These are phyloP conservation scores for Atkinsonella hypoxylon DNA, from an alignment of 2,329 filamentous ascomycete genomes.

Conservation along the genomic window DNA sequence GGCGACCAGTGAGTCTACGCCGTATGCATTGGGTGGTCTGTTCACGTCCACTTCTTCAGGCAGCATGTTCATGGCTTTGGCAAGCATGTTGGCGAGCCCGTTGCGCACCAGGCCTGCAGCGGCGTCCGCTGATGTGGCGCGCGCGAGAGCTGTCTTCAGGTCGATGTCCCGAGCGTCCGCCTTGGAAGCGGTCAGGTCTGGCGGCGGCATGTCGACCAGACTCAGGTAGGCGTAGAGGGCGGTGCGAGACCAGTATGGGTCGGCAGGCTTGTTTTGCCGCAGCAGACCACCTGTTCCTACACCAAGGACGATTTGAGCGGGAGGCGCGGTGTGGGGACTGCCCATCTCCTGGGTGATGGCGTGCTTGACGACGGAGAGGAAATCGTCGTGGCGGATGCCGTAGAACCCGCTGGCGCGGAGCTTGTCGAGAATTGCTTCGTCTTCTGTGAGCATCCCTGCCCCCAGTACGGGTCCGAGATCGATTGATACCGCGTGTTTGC, in stretches of 20 bases:
- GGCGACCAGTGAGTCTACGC: constrained; percentile 40
- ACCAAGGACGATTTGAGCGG: constrained; percentile 37
- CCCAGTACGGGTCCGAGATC: constrained; percentile 41
- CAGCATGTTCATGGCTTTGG: constrained; percentile 32
- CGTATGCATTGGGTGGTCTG: constrained; percentile 31
- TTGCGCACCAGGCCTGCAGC: constrained; percentile 23
- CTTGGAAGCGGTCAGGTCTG: constrained; percentile 13
- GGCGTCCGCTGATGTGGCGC: constrained; percentile 15
- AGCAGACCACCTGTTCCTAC: constrained; percentile 43
- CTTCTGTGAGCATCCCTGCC: constrained; percentile 41
- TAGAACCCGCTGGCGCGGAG: constrained; percentile 41
- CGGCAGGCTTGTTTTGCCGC: constrained; percentile 36
- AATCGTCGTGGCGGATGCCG: constrained; percentile 38
- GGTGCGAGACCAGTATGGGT: constrained; percentile 42
- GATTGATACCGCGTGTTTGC: constrained; percentile 30
- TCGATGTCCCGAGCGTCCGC: constrained; percentile 10
- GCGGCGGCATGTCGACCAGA: constrained; percentile 31
- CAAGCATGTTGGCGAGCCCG: constrained; percentile 28
- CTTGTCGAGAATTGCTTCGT: constrained; percentile 33
- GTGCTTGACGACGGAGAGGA: constrained; percentile 32
- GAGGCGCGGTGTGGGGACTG: constrained; percentile 18
- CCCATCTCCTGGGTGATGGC: constrained; percentile 29
- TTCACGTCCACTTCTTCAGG: constrained; percentile 31
- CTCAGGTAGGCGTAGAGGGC: constrained; percentile 37
- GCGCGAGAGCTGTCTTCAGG: constrained; percentile 22